Conservation (phyloP, 257 asterid species). For the Solanum peruvianum region DNA sequence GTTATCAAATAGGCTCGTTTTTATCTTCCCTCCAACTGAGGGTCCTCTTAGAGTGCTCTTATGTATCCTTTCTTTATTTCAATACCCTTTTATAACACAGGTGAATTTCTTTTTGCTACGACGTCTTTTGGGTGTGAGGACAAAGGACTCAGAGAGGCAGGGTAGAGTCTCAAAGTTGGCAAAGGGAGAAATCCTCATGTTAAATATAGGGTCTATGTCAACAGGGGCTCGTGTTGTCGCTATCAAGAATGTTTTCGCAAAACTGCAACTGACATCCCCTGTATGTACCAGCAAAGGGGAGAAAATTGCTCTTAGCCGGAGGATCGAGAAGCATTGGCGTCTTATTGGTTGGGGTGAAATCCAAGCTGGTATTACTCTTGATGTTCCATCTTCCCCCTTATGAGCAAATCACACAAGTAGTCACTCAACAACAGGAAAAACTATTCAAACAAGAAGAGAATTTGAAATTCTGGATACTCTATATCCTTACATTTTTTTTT, state of each 20-base stretch:
- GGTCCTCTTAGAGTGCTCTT: not conserved
- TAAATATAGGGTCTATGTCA: constrained; percentile 96
- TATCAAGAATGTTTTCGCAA: constrained; percentile 85
- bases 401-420: constrained; percentile 12
- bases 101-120: constrained; percentile 88
- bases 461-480: constrained; percentile 3
- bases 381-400: constrained; percentile 73
- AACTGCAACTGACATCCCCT: constrained; percentile 82
- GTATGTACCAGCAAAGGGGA: constrained; percentile 96
- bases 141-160: constrained; percentile 83
- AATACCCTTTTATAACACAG: constrained; percentile 18
- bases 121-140: constrained; percentile 83
- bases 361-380: constrained; percentile 85
- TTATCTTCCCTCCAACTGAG: not conserved
- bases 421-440: not conserved
- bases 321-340: constrained; percentile 99
- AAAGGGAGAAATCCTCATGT: constrained; percentile 87
- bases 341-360: constrained; percentile 97
- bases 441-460: not conserved
- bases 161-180: constrained; percentile 80
- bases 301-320: constrained; percentile 79
- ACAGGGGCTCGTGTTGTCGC: constrained; percentile 92
- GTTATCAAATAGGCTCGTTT: not conserved
- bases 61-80: not conserved
- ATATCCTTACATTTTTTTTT: not conserved